A percentile compares a stretch with the other conserved stretches of the same genome.
Evolutionary conservation across 148 eudicot species (phyloP).

Genomic region (Heliamphora exappendiculata): DNA sequence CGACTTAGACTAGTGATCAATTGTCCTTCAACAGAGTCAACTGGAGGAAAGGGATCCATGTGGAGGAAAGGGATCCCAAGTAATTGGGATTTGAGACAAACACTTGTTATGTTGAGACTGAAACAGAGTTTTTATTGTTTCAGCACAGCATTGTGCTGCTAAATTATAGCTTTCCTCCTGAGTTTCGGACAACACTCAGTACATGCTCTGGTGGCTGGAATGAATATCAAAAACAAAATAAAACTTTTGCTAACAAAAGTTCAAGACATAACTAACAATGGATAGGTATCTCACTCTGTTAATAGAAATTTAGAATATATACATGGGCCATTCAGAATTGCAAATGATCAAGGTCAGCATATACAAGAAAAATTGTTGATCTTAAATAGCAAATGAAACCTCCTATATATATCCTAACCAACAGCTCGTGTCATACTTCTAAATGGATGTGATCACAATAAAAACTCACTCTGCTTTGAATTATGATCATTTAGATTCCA

Average conservation of each 20-base stretch:
- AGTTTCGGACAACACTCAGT: neutral
- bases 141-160: neutral
- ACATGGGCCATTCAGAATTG: neutral
- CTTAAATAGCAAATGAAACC: neutral
- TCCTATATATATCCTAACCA: neutral
- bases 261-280: neutral
- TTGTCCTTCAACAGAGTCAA: neutral
- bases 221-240: neutral
- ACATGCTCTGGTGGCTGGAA: neutral
- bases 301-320: neutral
- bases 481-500: neutral
- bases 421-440: neutral
- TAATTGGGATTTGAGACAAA: neutral
- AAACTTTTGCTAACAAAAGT: neutral
- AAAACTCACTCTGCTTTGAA: neutral
- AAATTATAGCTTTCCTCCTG: neutral
- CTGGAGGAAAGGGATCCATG: neutral
- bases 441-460: neutral
- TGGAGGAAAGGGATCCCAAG: neutral
- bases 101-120: neutral
- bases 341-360: too few species aligned
- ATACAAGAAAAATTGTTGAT: neutral
- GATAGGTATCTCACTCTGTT: neutral
- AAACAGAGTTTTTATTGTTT: neutral
- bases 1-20: neutral